These are phyloP conservation scores for Wallacemonas sp. DNA, from an alignment of 208 protist genomes.

Conservation along the genomic window DNA sequence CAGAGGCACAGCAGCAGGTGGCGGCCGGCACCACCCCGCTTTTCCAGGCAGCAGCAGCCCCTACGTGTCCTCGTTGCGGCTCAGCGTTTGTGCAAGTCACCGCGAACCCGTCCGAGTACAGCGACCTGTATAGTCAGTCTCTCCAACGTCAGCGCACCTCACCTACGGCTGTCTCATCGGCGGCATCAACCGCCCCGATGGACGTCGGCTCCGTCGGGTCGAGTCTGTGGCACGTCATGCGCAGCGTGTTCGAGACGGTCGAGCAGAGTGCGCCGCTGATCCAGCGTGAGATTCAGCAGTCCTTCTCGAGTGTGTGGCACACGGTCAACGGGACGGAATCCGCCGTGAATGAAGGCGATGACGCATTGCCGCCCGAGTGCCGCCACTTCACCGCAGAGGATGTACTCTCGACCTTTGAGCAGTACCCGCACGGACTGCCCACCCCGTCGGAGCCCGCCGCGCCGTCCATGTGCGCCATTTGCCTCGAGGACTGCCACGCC, in stretches of 20 bases:
- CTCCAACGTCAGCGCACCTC: too few relatives aligned
- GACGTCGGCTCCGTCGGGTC: background rate
- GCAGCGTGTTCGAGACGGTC: background rate
- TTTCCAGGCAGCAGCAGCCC: background rate
- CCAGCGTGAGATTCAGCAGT: background rate
- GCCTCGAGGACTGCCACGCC: conserved; percentile 18
- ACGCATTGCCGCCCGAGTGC: background rate
- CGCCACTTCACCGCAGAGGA: background rate
- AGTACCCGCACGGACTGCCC: conserved; percentile 3
- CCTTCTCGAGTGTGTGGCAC: background rate
- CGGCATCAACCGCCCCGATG: background rate
- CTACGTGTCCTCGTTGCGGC: background rate
- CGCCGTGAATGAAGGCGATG: background rate
- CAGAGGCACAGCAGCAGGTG: background rate
- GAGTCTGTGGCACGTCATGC: background rate
- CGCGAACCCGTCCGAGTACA: background rate
- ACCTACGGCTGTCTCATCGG: background rate
- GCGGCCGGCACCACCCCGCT: background rate
- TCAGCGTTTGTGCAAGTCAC: background rate
- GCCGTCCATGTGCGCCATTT: conserved; percentile 10
- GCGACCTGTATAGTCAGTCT: background rate
- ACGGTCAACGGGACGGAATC: background rate
- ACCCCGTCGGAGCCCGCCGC: background rate
- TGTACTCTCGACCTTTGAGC: conserved; percentile 1
- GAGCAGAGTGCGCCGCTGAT: background rate